Evolutionary conservation across 768 basidiomycete genomes (phyloP).

Genomic region (Phaeotremella fagi): DNA sequence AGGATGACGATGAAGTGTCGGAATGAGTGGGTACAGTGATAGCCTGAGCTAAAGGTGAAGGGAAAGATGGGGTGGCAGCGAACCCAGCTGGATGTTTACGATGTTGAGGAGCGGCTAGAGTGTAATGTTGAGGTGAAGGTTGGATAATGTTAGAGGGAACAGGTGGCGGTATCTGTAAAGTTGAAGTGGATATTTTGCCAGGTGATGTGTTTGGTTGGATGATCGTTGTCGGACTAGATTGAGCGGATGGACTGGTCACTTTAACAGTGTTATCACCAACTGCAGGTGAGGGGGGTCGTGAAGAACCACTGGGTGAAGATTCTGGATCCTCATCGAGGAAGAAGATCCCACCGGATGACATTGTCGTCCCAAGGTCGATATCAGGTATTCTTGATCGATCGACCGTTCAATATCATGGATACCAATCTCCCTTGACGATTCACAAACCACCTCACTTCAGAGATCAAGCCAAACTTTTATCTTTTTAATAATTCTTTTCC

Average conservation of each 20-base stretch:
- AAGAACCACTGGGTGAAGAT: background rate
- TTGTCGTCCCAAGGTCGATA: background rate
- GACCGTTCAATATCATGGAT: too few relatives aligned
- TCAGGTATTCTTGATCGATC: too few relatives aligned
- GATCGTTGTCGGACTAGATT: background rate
- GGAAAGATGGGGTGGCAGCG: conserved; percentile 39
- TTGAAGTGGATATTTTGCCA: background rate
- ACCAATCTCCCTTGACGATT: too few relatives aligned
- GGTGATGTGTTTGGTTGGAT: conserved; percentile 6
- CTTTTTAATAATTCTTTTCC: too few relatives aligned
- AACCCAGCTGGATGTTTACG: conserved; percentile 29
- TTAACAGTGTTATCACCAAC: conserved; percentile 5
- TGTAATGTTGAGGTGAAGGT: conserved; percentile 21
- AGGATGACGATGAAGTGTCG: conserved; percentile 32
- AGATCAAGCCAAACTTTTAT: too few relatives aligned
- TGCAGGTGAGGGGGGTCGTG: conserved; percentile 20
- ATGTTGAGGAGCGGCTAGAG: conserved; percentile 9
- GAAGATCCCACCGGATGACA: conserved; percentile 20
- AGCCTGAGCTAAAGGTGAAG: conserved; percentile 38
- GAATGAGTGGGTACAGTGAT: conserved; percentile 35
- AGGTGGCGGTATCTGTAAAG: conserved; percentile 4
- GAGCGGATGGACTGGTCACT: background rate
- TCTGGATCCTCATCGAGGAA: conserved; percentile 36
- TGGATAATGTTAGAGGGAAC: background rate
- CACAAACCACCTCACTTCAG: too few relatives aligned